Conservation (phyloP, 208 protist species). For the Wallacemonas sp. region DNA sequence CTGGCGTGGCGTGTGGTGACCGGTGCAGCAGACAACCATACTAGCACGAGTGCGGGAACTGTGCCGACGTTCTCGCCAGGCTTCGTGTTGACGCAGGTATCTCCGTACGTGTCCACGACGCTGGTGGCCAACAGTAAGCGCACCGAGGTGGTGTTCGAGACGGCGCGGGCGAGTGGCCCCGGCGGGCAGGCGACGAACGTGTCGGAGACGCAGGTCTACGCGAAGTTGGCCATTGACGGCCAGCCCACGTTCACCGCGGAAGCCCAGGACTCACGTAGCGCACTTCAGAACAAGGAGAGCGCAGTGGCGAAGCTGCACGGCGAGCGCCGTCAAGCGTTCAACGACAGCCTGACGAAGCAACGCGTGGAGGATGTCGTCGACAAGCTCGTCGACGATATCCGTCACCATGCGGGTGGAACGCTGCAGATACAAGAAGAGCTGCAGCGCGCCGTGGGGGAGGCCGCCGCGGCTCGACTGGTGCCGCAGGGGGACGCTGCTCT, state of each 20-base stretch:
- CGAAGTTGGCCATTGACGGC: constrained; percentile 82
- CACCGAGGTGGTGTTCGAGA: constrained; percentile 56
- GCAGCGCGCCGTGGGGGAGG: constrained; percentile 14
- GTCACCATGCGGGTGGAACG: constrained; percentile 15
- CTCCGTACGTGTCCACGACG: constrained; percentile 53
- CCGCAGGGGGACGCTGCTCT: constrained; percentile 20
- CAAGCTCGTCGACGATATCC: constrained; percentile 25
- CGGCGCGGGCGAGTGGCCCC: constrained; percentile 76
- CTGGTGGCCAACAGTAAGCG: constrained; percentile 55
- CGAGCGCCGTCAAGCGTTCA: constrained; percentile 54
- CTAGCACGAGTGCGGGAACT: background rate
- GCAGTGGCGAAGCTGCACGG: constrained; percentile 69
- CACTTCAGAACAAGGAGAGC: constrained; percentile 70
- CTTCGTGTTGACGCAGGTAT: constrained; percentile 39
- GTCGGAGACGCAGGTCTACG: constrained; percentile 84
- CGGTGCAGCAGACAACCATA: background rate
- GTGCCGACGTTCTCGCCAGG: background rate
- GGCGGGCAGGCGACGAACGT: constrained; percentile 90
- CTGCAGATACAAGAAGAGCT: constrained; percentile 17
- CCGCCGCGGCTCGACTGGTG: constrained; percentile 10
- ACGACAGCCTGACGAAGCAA: constrained; percentile 66
- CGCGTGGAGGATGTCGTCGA: constrained; percentile 36
- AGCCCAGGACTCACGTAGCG: constrained; percentile 86
- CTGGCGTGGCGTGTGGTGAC: constrained; percentile 31
- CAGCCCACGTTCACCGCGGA: constrained; percentile 56